These are phyloP conservation scores for Glaciozyma antarctica DNA, from an alignment of 768 basidiomycete genomes.

Conservation along the genomic window DNA sequence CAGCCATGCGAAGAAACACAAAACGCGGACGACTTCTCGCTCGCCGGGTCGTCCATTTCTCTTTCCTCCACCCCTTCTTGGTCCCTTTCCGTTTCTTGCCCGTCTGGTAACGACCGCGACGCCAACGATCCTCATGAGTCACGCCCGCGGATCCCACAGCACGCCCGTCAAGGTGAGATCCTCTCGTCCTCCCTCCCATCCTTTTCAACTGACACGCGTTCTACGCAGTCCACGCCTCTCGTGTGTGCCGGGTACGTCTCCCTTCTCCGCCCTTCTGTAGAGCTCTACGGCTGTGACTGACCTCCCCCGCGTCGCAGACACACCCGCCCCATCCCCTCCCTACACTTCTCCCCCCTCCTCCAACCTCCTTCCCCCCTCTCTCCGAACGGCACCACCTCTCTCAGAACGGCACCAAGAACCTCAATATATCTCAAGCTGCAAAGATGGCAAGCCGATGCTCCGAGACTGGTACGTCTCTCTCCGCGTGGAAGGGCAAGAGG, in stretches of 20 bases:
- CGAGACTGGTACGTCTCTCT: constrained; percentile 22
- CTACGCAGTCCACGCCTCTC: constrained; percentile 21
- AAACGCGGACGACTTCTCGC: too few species aligned
- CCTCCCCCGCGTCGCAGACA: constrained; percentile 33
- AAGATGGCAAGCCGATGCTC: constrained; percentile 77
- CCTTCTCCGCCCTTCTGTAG: background rate
- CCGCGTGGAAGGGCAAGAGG: background rate
- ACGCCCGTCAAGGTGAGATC: background rate
- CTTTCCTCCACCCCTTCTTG: too few species aligned
- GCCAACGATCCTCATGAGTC: too few species aligned
- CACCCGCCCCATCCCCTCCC: constrained; percentile 63
- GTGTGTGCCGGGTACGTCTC: constrained; percentile 24
- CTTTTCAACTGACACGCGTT: background rate
- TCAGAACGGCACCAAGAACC: constrained; percentile 49
- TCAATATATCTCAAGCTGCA: constrained; percentile 89
- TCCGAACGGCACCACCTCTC: constrained; percentile 38
- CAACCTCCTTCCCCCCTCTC: constrained; percentile 35
- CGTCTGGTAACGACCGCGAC: too few species aligned
- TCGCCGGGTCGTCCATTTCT: too few species aligned
- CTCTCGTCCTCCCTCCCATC: background rate
- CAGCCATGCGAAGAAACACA: too few species aligned
- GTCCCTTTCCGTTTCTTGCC: too few species aligned
- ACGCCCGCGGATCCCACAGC: background rate
- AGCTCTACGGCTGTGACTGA: too few species aligned
- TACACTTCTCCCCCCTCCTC: constrained; percentile 74